Evolutionary conservation across 1,284 basidiomycete species (phyloP), one percentile per base, ranked within the genome.

Genomic region (Golubevia sp.): DNA sequence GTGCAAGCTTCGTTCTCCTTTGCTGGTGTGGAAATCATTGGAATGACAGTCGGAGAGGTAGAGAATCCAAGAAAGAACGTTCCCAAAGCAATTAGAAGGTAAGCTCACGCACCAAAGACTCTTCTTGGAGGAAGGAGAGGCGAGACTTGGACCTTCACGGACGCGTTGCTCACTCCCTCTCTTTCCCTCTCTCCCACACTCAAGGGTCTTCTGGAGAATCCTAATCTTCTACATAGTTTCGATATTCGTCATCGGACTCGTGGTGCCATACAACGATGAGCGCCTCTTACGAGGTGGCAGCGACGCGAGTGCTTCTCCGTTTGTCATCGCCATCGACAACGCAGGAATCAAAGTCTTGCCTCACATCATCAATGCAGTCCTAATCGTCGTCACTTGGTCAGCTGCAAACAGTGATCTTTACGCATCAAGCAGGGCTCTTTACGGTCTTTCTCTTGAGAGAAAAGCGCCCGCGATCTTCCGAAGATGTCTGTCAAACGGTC

Each of bases 21-120:
- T 85, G 91, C 56, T 89, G 89, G 53, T 90, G 87, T 86, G 84
- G 89, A 88, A 87, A 88, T 25, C 27, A 63, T 79, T 25, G 78
- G 71, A 18, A 67, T 82, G 50, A 74, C 79, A 11, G 70, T 73
- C 11, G 78, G 69, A 7, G 79, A 82, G 61, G 71, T 76, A 48
- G 59, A 64, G 34, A 71, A 82, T 63, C 79, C 79, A 0, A 70
- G 77, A 49, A 74, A 70, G 58, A 62, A 67, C 2, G 61, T 67
- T 7, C 50, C 50, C 50, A 52, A 52, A 27, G 50, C 50, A 13
- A 52, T 52, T 6, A 52, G 25, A 27, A 23, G 50, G n/a, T n/a
- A n/a, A n/a, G n/a, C n/a, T n/a, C n/a, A n/a, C n/a, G n/a, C n/a
- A n/a, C n/a, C n/a, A n/a, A n/a, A n/a, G n/a, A n/a, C n/a, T n/a